A percentile compares a stretch with the other conserved stretches of the same genome.
Conservation (phyloP, 352 stramenopile species). For the Aphanomyces stellatus region DNA sequence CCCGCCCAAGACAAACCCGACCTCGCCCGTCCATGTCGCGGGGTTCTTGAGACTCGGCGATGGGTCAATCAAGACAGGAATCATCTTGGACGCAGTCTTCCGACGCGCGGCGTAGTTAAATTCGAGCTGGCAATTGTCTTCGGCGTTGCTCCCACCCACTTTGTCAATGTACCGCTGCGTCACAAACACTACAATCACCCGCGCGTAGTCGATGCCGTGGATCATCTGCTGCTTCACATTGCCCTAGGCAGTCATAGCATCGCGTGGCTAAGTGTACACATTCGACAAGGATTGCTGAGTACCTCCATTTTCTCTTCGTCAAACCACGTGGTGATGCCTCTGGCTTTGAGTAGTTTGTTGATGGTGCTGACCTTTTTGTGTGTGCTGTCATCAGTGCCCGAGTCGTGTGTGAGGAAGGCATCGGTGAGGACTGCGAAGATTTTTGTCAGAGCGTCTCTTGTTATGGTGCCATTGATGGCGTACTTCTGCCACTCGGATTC, state of each 20-base stretch:
- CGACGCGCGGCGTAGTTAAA: background rate
- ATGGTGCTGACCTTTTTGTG: background rate
- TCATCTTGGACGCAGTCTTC: background rate
- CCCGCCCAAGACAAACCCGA: background rate
- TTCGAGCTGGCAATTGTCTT: slow-evolving; percentile 3
- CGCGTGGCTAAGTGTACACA: background rate
- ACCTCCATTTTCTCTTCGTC: slow-evolving; percentile 17
- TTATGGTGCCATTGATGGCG: background rate
- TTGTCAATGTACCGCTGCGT: background rate
- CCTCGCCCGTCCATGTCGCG: background rate
- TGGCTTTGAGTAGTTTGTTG: background rate
- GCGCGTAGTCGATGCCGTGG: slow-evolving; percentile 9
- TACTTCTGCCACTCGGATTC: background rate
- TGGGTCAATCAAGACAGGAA: background rate
- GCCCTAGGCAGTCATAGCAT: background rate
- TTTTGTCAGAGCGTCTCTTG: background rate
- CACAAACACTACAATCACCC: slow-evolving; percentile 6
- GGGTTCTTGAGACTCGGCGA: background rate
- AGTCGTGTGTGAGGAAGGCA: slow-evolving; percentile 15
- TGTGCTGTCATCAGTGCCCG: background rate
- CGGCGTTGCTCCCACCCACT: background rate
- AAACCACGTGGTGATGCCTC: slow-evolving; percentile 13
- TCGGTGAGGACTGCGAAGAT: background rate
- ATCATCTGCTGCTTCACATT: slow-evolving; percentile 1
- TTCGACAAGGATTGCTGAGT: background rate